Evolutionary conservation across 2,329 filamentous ascomycete species (phyloP).

Genomic region (Apiospora aurea): DNA sequence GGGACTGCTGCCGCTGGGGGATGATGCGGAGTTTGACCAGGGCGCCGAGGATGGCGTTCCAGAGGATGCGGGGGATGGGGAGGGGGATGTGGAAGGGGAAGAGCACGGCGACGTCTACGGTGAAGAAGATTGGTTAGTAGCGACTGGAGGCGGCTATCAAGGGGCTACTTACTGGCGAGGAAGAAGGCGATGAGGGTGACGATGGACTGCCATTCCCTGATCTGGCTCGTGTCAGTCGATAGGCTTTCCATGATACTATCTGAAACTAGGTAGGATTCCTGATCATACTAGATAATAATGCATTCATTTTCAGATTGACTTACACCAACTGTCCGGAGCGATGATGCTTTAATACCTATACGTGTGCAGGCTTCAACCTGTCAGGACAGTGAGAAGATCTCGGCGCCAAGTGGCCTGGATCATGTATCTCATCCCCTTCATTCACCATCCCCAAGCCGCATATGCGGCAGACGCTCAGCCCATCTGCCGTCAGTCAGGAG

Average conservation of each 20-base stretch:
- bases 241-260: background rate
- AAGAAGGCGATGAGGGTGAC: conserved; percentile 74
- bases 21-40: conserved; percentile 60
- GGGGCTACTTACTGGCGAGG: conserved; percentile 66
- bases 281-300: background rate
- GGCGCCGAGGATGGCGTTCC: conserved; percentile 49
- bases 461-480: background rate
- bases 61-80: conserved; percentile 58
- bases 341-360: background rate
- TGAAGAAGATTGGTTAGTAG: too few relatives aligned
- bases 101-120: conserved; percentile 71
- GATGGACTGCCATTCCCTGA: conserved; percentile 74
- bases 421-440: background rate
- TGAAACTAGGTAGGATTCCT: background rate
- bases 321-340: background rate
- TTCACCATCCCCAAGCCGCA: background rate
- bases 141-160: too few relatives aligned
- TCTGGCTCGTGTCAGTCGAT: conserved; percentile 56
- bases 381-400: background rate
- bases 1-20: conserved; percentile 39
- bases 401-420: background rate
- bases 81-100: conserved; percentile 73
- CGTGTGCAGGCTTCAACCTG: background rate
- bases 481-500: background rate
- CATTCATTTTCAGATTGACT: background rate